Evolutionary conservation across 1,284 basidiomycete genomes (phyloP), one percentile per base, ranked within the genome.

Genomic region (Cystobasidium slooffiae): DNA sequence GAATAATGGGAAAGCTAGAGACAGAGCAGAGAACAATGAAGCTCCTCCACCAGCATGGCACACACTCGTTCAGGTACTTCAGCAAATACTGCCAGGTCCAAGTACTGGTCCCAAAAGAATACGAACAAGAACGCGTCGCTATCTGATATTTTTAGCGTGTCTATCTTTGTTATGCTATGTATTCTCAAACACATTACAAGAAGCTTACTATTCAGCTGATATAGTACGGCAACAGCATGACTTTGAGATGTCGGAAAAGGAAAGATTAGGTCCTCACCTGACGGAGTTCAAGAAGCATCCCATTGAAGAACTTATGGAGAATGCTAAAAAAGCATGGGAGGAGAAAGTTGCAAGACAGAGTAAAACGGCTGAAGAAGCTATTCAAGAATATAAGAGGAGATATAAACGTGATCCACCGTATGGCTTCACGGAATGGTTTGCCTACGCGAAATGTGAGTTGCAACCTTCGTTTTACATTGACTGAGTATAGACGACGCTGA

Each of bases 371-470:
- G 73, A 73, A 18, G 65, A 76, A 46, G 80, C 77, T 10, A 77
- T 80, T 8, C 49, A 47, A 6, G 80, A 82, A 75, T 82, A 82
- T 75, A 76, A 76, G 72, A 65, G 78, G 55, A 64, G 81, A 61
- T 76, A 81, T 68, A 72, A 74, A 16, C 76, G 79, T n/a, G 74
- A 75, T 24, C 81, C 81, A n/a, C 81, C 81, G 16, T 75, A 76
- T 47, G 80, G 81, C 7, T 82, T 80, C 47, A 80, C 80, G 56
- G 74, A 77, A 37, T 82, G 81, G 81, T 81, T 88, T 86, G 81
- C 84, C 70, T 96, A 94, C 82, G 90, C 90, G n/a, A 84, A 86
- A 81, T 84, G 72, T 74, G 24, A 66, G 72, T 39, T 14, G 22
- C 55, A 46, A 18, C 14, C 10, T 56, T 22, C 39, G 39, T 39